Evolutionary conservation across 129 eudicot genomes (phyloP), one percentile per base, ranked within the genome.

Genomic region (Kitagawia praeruptora): DNA sequence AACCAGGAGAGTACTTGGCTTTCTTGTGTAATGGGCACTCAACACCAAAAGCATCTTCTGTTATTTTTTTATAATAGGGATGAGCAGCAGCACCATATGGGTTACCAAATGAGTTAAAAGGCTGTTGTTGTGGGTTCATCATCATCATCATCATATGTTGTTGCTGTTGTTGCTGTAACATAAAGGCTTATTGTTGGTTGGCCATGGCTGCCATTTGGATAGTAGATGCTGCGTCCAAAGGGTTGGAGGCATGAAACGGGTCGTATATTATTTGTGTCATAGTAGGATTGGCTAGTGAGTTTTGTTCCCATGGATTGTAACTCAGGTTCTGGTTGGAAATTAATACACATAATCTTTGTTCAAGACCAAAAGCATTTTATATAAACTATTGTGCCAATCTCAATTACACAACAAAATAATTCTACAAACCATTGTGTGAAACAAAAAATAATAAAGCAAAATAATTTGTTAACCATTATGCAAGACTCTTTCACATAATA

Each of bases 241-340:
- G 58, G 61, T 86, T 85, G 79, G 97, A 89, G 83, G 88, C 92
- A 42, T 88, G 92, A 75, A 94, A 94, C 16, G 98, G 96, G 81
- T 88, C 92, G 14, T 82, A 93, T 63, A 85, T 49, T 5, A 78
- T 53, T 75, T 85, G 92, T 37, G 69, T 84, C 89, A 89, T 87
- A 88, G 86, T 83, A 75, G 92, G 85, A 54, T 77, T 77, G 61
- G 82, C 86, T 79, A 72, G 31, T 25, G 84, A 87, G 23, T 61
- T 39, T 69, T 83, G 92, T 77, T 92, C 96, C 98, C 97, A 95
- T 69, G 98, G 98, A 80, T 93, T 93, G 85, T 90, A 93, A 64
- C 96, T 89, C 41, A 77, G 51, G n/a, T 75, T 74, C 75, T 89
- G 93, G 83, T 87, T 93, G 81, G 0, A 31, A 31, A 31, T 31